phyloP scores from a whole-genome alignment of 176 grass and related monocot species.

The Guadua angustifolia region DNA sequence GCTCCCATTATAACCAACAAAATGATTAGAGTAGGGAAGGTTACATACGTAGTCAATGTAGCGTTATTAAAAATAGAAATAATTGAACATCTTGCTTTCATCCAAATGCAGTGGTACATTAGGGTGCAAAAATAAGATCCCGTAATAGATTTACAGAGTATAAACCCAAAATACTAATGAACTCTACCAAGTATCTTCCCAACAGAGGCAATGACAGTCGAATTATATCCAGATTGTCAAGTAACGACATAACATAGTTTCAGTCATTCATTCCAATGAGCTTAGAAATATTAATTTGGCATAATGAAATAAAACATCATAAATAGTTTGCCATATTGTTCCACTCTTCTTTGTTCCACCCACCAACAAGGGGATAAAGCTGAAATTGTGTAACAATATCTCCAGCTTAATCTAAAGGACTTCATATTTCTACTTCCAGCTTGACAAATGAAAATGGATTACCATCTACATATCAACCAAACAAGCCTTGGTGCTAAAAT shows the following conservation, averaged over 20 bases:
- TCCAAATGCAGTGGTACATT: slow-evolving; percentile 17
- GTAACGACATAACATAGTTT: slow-evolving; percentile 1
- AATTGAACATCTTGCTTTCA: slow-evolving; percentile 23
- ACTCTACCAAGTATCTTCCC: not conserved
- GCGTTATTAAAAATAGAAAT: slow-evolving; percentile 16
- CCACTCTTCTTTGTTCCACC: too few relatives aligned
- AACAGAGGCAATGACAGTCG: slow-evolving; percentile 10
- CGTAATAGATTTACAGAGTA: slow-evolving; percentile 6
- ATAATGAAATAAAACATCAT: slow-evolving; percentile 17
- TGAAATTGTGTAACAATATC: not conserved
- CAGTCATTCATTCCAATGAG: not conserved
- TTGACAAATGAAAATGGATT: not conserved
- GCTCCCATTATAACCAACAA: slow-evolving; percentile 94
- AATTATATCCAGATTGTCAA: not conserved
- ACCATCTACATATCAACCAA: slow-evolving; percentile 2
- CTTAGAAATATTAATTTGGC: slow-evolving; percentile 3
- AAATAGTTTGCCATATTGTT: not conserved
- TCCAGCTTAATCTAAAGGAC: not conserved
- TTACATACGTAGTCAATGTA: not conserved
- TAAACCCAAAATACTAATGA: slow-evolving; percentile 18
- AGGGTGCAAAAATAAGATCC: not conserved
- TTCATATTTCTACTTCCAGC: slow-evolving; percentile 25
- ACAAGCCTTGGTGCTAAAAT: not conserved
- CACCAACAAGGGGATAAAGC: not conserved
- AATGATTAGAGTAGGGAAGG: not conserved